Base-by-base conservation (phyloP, 371 early-diverging fungal species). In the Lichtheimia ornata region DNA sequence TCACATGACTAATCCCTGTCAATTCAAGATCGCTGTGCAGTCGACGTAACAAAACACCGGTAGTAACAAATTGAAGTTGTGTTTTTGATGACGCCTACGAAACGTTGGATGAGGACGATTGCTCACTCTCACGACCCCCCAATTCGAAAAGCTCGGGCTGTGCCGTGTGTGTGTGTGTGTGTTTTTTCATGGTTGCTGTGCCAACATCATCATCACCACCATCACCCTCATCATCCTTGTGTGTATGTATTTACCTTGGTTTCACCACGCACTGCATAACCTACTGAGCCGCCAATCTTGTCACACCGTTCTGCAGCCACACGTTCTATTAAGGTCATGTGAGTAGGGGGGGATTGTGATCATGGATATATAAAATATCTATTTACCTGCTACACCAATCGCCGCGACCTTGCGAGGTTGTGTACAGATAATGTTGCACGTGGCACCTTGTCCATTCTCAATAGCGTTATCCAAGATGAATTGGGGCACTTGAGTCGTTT, bases 401-500 rank as follows among this genome's bases (percentile, higher is more conserved):
- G 96, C 93, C 4, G 97, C 93, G 62, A 97, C 92, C 59, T 96
- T 86, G 24, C 97, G 82, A 1, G 97, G 97, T 65, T 97, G 97
- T 0, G 99, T 97, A 78, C 96, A 91, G 14, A 93, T 84, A 28
- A 98, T 90, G 50, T 87, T 84, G 56, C 86, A 86, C 0, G 62
- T 61, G 27, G 81, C 73, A 17, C 84, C 84, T 22, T 78, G 67
- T 0, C 61, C 61, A 24, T 71, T 64, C 55, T 81, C 73, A 53
- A 89, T 91, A 56, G 87, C 89, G 17, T 84, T 82, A 50, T 92
- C 92, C 50, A 93, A 70, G 15, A 95, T 84, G 72, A 91, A 94
- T 66, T 98, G 97, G 18, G 97, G 97, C 3, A 97, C 90, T 66
- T 95, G 96, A 1, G 90, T 91, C 1, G 88, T 88, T 55, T 91